Percentiles rank a stretch among this genome's conserved stretches.
These are phyloP conservation scores for Delonix regia DNA, from an alignment of 306 rosid genomes.

Conservation along the genomic window DNA sequence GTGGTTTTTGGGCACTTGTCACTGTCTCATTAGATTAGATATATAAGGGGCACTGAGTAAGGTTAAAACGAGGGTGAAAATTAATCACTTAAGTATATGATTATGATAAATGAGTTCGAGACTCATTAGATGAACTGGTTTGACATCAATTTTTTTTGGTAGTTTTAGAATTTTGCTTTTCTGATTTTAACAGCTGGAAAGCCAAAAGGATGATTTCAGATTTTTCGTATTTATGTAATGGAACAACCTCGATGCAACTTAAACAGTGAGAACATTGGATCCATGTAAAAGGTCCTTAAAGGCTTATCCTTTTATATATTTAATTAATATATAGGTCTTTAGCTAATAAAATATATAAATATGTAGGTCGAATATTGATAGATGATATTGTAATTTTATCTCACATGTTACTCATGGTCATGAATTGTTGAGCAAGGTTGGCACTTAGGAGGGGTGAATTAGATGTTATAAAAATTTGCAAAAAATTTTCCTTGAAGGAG, in stretches of 20 bases:
- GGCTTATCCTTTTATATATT: neutral
- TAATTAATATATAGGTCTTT: neutral
- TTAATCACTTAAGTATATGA: neutral
- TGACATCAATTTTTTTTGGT: slow-evolving; percentile 13
- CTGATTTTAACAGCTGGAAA: neutral
- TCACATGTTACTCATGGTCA: slow-evolving; percentile 1
- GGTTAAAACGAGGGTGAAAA: neutral
- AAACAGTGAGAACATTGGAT: slow-evolving; percentile 23
- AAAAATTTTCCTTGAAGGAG: no score
- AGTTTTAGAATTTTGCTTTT: slow-evolving; percentile 6
- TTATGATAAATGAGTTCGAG: neutral
- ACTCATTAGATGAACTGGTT: slow-evolving; percentile 18
- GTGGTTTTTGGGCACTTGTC: slow-evolving; percentile 24
- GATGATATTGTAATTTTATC: slow-evolving; percentile 7
- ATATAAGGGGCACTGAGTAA: neutral
- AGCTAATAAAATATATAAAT: no score
- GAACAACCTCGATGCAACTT: slow-evolving; percentile 37
- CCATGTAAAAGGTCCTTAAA: slow-evolving; percentile 3
- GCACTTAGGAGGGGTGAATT: no score
- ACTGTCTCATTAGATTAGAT: neutral
- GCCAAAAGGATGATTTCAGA: neutral
- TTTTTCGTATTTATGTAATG: neutral
- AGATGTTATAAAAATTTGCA: no score
- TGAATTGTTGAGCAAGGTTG: no score
- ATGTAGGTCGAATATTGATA: neutral